Conservation (phyloP, 371 early-diverging fungal genomes). For the Encephalitozoon romaleae region DNA sequence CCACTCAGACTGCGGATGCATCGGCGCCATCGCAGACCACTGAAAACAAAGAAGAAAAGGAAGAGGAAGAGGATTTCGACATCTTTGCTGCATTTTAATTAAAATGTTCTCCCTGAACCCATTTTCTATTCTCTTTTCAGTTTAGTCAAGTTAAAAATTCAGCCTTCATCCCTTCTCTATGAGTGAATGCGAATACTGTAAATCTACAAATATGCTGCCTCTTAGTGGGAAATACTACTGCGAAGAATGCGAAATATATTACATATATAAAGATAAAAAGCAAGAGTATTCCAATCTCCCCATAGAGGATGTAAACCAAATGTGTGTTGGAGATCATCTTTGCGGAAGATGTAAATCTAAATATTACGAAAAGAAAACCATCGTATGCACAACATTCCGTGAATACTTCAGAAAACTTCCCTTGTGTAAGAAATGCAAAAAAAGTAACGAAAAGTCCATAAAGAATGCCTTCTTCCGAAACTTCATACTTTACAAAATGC, state of each 20-base stretch:
- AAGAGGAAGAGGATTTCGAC: conserved; percentile 63
- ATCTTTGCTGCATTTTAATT: conserved; percentile 43
- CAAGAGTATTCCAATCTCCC: conserved; percentile 25
- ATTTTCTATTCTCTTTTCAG: not conserved
- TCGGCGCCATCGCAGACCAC: conserved; percentile 2
- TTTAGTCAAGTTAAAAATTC: not conserved
- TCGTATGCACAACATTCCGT: conserved; percentile 19
- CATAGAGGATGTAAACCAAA: conserved; percentile 15
- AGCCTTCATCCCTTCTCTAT: not conserved
- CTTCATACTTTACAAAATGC: conserved; percentile 31
- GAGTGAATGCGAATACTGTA: conserved; percentile 20
- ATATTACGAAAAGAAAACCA: not conserved
- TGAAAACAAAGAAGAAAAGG: conserved; percentile 4
- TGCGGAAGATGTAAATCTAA: conserved; percentile 15
- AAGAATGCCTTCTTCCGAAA: conserved; percentile 34
- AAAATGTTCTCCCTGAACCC: not conserved
- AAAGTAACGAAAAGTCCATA: conserved; percentile 16
- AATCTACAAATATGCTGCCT: not conserved
- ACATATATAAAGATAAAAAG: conserved; percentile 3
- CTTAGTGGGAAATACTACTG: conserved; percentile 22
- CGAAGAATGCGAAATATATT: conserved; percentile 33
- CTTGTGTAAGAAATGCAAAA: conserved; percentile 40
- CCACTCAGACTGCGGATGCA: conserved; percentile 18
- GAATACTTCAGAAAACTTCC: conserved; percentile 36
- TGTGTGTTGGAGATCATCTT: not conserved